Evolutionary conservation across 352 stramenopile species (phyloP).

Genomic region (Pythium periplocum): DNA sequence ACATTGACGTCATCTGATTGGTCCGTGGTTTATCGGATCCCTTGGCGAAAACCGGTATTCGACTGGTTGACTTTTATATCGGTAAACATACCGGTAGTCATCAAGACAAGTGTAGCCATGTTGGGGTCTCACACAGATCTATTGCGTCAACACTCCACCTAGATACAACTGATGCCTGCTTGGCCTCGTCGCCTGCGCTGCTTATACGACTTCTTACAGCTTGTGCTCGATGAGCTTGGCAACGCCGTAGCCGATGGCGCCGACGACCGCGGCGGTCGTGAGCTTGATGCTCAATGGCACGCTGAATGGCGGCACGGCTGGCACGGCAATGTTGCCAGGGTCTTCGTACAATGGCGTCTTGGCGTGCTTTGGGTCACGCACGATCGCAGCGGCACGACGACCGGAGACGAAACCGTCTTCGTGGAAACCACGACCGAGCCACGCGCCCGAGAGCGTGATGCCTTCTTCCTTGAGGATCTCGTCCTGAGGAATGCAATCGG

Average conservation of each 20-base stretch:
- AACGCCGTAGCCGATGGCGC: constrained; percentile 55
- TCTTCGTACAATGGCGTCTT: constrained; percentile 77
- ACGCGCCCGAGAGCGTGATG: constrained; percentile 76
- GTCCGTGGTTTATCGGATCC: no score
- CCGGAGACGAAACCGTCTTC: constrained; percentile 85
- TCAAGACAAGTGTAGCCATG: no score
- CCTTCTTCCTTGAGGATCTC: constrained; percentile 82
- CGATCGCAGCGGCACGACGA: constrained; percentile 66
- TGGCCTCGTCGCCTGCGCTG: no score
- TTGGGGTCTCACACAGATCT: no score
- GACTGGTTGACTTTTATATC: no score
- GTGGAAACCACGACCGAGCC: constrained; percentile 82
- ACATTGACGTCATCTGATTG: no score
- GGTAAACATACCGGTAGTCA: no score
- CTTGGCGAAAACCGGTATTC: no score
- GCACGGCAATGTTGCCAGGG: constrained; percentile 72
- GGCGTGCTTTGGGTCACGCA: constrained; percentile 70
- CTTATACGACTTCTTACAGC: constrained; percentile 5
- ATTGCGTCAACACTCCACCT: no score
- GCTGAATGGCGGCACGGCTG: constrained; percentile 63
- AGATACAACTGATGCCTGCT: no score
- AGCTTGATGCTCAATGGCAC: constrained; percentile 68
- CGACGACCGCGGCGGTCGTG: constrained; percentile 40
- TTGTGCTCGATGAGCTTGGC: constrained; percentile 43
- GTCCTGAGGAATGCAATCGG: constrained; percentile 81